Base-by-base conservation (phyloP, 768 basidiomycete species). In the Boletus coccyginus region DNA sequence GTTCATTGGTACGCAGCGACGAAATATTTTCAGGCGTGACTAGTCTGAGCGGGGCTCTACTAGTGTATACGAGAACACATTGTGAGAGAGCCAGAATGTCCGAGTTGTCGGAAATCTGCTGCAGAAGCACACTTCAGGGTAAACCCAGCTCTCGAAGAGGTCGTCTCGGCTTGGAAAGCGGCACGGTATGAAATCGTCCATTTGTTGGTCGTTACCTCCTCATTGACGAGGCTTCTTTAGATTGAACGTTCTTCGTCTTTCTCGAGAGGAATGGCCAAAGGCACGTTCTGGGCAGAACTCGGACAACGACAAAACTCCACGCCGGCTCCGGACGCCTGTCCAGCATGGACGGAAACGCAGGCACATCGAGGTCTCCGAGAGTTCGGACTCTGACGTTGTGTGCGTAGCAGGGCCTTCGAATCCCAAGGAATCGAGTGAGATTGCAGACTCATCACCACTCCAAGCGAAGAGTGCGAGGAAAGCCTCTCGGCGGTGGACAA, bases 51-150 rank as follows among this genome's bases (percentile, higher is more conserved):
- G 38, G 35, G 48, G 31, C 46, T 38, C 45, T 21, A 35, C 39
- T 55, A 93, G 91, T 94, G 92, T 66, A 83, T 92, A 51, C 78
- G 91, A 46, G 73, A 80, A 21, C 76, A 81, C 6, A 68, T 92
- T 31, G 63, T 75, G 7, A 75, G 68, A 33, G 85, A 87, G 64
- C 79, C 82, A 27, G 84, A 87, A 66, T 93, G 92, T 62, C 90
- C 92, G 9, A 75, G 73, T 17, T 94, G 92, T 70, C 78, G 87
- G 19, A 83, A 84, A 62, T 56, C 69, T 19, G 71, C 80, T 0
- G 77, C 76, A 13, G 90, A 92, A 66, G 78, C 77, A 4, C 82
- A 87, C 44, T 74, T 94, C 52, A 74, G 88, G 60, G 78, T 82
- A 38, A 90, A 90, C 65, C 74, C 81, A n/a, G 77, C 74, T n/a